Base-by-base conservation (phyloP, 2,329 filamentous ascomycete species). In the Xylaria sp. region DNA sequence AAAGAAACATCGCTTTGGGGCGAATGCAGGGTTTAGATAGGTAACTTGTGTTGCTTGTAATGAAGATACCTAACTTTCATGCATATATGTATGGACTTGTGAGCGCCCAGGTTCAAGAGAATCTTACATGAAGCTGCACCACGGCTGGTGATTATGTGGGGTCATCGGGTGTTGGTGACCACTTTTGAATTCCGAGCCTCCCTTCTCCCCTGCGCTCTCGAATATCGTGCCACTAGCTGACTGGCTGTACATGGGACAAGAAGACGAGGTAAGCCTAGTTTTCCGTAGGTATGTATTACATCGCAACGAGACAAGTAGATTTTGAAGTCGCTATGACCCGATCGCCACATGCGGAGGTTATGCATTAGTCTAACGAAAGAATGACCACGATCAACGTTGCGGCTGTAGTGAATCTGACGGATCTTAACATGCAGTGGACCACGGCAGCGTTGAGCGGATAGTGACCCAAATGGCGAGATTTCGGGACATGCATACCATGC, bases 21-120 rank as follows among this genome's bases (percentile, higher is more conserved):
- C 67, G 65, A 56, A 69, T 57, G 68, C 57, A 68, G 42, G 49
- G 56, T 60, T 65, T 60, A 66, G 44, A 65, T 72, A 53, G 61
- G 57, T 49, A 69, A 69, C 31, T 54, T 54, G 48, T 57, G 36
- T 70, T 69, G 67, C 69, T 75, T 67, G 31, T 75, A 72, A 74
- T 73, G 69, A 71, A 74, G 70, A 71, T 74, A 72, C 66, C 73
- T 73, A 40, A 70, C 67, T 65, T 53, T 66, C 46, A 54, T 56
- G 53, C 59, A 59, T 40, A 7, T 56, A 28, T 62, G 17, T 56
- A 28, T 62, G 17, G 42, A 23, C 17, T 23, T 38, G 40, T 28
- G 31, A 10, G 11, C 54, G 26, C 13, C 26, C 4, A 42, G 9
- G 33, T 36, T 26, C 46, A 38, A 17, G 17, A 38, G 36, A 38